Conservation (phyloP, 805 yeast species). For the Wickerhamomyces pijperi region DNA sequence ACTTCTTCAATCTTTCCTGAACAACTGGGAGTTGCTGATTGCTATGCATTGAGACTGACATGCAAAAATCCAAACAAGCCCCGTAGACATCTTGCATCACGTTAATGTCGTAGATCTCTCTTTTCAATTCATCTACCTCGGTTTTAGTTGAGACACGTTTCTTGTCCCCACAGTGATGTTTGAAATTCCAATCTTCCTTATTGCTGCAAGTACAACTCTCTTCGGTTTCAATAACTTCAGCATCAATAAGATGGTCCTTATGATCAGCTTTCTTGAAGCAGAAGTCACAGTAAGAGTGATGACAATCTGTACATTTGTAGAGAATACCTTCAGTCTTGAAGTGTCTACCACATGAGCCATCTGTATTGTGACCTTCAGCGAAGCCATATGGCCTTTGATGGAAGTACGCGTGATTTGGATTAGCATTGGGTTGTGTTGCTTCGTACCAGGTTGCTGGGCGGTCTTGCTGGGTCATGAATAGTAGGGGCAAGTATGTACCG, state of each 20-base stretch:
- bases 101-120: conserved; percentile 3
- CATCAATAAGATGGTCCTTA: conserved; percentile 46
- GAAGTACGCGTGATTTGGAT: neutral
- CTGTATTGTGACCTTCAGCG: neutral
- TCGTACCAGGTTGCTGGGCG: neutral
- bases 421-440: neutral
- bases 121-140: conserved; percentile 12
- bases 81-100: conserved; percentile 18
- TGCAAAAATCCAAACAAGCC: conserved; percentile 28
- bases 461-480: no score
- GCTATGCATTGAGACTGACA: conserved; percentile 30
- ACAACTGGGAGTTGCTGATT: conserved; percentile 29
- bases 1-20: conserved; percentile 1
- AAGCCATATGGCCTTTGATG: neutral
- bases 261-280: conserved; percentile 69
- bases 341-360: neutral
- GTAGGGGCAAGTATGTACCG: neutral
- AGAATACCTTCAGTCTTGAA: neutral
- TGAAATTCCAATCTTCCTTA: conserved; percentile 59
- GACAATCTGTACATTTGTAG: neutral
- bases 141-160: conserved; percentile 7
- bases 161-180: conserved; percentile 37
- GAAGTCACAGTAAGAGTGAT: conserved; percentile 33
- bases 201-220: conserved; percentile 75
- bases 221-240: conserved; percentile 21